Percentiles rank a stretch among this genome's conserved stretches.
phyloP scores from a whole-genome alignment of 2,329 filamentous ascomycete genomes.

The Aspergillus niger region DNA sequence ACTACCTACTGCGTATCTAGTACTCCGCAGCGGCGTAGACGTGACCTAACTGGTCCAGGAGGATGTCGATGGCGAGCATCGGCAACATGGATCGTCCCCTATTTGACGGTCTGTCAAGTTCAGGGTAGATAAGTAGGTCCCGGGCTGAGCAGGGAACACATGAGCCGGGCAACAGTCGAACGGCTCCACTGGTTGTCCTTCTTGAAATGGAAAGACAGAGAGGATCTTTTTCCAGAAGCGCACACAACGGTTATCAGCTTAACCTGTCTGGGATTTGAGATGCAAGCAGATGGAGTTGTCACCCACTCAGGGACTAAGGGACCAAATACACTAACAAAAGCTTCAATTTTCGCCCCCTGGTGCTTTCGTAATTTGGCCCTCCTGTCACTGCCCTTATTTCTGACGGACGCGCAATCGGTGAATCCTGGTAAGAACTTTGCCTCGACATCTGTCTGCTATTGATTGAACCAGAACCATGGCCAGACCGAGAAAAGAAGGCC shows the following conservation, averaged over 20 bases:
- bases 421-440: not conserved
- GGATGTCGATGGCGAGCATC: conserved; percentile 2
- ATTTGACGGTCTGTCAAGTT: conserved; percentile 15
- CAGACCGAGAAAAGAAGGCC: not conserved
- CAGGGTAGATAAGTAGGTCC: conserved; percentile 1
- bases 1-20: not conserved
- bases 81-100: conserved; percentile 12
- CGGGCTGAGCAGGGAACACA: conserved; percentile 8
- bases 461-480: not conserved
- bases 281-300: conserved; percentile 10
- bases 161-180: conserved; percentile 13
- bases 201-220: conserved; percentile 24
- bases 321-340: conserved; percentile 12
- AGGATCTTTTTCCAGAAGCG: conserved; percentile 25
- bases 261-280: conserved; percentile 4
- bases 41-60: not conserved
- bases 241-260: conserved; percentile 14
- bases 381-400: not conserved
- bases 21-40: not conserved
- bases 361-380: not conserved
- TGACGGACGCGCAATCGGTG: not conserved
- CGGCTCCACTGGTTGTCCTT: conserved; percentile 34
- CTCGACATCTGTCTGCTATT: not conserved
- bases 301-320: conserved; percentile 10
- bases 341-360: conserved; percentile 10